These are phyloP conservation scores for Fusarium concolor DNA, from an alignment of 2,329 filamentous ascomycete species.

Conservation along the genomic window DNA sequence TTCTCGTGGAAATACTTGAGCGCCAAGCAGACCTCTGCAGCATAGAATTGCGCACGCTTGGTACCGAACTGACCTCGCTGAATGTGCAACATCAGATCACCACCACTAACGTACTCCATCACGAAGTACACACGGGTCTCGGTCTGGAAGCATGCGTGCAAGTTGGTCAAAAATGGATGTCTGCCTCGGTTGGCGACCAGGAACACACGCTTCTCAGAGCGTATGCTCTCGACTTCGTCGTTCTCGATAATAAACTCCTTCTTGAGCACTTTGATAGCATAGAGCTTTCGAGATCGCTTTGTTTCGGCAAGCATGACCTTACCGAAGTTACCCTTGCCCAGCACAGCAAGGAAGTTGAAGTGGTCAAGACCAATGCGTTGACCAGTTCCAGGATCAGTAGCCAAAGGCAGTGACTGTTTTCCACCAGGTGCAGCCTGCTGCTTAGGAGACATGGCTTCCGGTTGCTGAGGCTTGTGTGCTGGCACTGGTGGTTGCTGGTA, in stretches of 20 bases:
- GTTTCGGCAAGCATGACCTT: slow-evolving; percentile 99
- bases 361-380: slow-evolving; percentile 94
- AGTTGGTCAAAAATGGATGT: slow-evolving; percentile 92
- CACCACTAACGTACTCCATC: slow-evolving; percentile 99
- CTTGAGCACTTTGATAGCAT: slow-evolving; percentile 98
- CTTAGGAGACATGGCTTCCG: slow-evolving; percentile 51
- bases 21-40: slow-evolving; percentile 94
- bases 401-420: slow-evolving; percentile 74
- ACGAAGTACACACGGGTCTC: slow-evolving; percentile 99
- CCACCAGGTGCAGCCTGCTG: slow-evolving; percentile 50
- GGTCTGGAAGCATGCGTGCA: slow-evolving; percentile 99
- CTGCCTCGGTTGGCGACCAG: slow-evolving; percentile 96
- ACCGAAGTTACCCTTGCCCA: slow-evolving; percentile 99
- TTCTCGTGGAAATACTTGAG: slow-evolving; percentile 99
- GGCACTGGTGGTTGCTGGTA: slow-evolving; percentile 52
- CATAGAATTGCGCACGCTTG: slow-evolving; percentile 98
- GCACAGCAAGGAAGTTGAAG: slow-evolving; percentile 98
- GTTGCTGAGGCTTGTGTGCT: slow-evolving; percentile 55
- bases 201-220: slow-evolving; percentile 98
- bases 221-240: slow-evolving; percentile 97
- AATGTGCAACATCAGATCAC: slow-evolving; percentile 99
- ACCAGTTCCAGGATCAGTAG: slow-evolving; percentile 78
- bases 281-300: slow-evolving; percentile 89
- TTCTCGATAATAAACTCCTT: slow-evolving; percentile 99
- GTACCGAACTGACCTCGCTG: slow-evolving; percentile 96